Conservation (phyloP, 2,329 filamentous ascomycete genomes). For the Exophiala phaeomuriformis region DNA sequence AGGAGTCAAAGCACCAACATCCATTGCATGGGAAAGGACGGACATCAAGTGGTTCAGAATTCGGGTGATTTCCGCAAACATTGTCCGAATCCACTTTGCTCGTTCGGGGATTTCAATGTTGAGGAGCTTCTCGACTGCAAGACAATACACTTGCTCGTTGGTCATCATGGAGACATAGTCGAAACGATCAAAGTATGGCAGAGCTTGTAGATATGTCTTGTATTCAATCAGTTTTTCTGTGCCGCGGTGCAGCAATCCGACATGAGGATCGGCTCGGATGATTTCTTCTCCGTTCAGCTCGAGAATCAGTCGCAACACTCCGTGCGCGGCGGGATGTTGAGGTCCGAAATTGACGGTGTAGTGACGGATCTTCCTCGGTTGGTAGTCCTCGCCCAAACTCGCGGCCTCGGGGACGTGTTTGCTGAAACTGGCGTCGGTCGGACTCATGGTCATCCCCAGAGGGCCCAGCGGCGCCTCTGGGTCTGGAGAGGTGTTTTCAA, state of each 20-base stretch:
- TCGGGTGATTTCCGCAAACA: conserved; percentile 93
- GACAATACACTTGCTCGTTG: conserved; percentile 94
- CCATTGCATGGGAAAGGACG: conserved; percentile 94
- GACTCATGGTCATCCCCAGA: conserved; percentile 47
- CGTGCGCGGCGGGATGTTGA: conserved; percentile 96
- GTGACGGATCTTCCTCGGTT: conserved; percentile 82
- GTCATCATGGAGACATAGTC: conserved; percentile 99
- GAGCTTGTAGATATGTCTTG: conserved; percentile 95
- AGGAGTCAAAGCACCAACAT: conserved; percentile 93
- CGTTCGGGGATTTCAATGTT: conserved; percentile 93
- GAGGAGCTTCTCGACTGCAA: conserved; percentile 94
- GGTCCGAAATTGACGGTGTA: conserved; percentile 99
- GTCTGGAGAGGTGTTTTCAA: conserved; percentile 28
- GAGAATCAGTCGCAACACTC: conserved; percentile 92
- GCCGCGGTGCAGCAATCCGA: conserved; percentile 89
- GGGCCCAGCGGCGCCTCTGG: conserved; percentile 25
- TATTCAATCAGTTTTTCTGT: conserved; percentile 99
- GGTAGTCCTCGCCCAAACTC: conserved; percentile 44
- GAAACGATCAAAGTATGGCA: conserved; percentile 97
- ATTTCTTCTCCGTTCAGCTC: conserved; percentile 98
- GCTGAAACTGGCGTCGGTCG: conserved; percentile 51
- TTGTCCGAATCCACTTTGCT: conserved; percentile 91
- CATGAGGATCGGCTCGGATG: conserved; percentile 90
- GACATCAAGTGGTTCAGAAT: conserved; percentile 98
- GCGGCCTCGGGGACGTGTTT: conserved; percentile 39